Base-by-base conservation (phyloP, 1,284 basidiomycete species). In the Cryptococcus sp. region DNA sequence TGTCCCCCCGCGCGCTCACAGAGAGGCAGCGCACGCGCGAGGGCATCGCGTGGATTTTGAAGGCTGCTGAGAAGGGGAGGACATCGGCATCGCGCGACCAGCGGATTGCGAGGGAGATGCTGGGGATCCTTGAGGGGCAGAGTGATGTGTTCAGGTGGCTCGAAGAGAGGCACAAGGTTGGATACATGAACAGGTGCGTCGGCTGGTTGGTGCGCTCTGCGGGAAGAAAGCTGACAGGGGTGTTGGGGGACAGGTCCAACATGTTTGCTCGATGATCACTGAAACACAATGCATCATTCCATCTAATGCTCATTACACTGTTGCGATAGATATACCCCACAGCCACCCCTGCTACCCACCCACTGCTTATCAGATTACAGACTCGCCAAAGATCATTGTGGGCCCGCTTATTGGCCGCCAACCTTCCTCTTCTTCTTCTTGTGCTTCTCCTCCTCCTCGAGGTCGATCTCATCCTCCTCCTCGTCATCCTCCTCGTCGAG, bases 111-210 rank as follows among this genome's bases (percentile, higher is more conserved):
- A 80, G 84, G 69, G 89, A 91, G 77, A 75, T 91, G 33, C 80
- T 92, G 40, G 80, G 79, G 0, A 81, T 88, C 21, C 63, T 91
- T 4, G 82, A 85, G 65, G 86, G 85, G 3, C 76, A 77, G 35
- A 83, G 82, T 49, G 79, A 80, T 35, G 81, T 81, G 36, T 78
- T 86, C 57, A 79, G 81, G 64, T 81, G 81, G 65, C 84, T 89
- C 75, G 78, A 78, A 63, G 80, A 83, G 53, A 72, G 83, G 51
- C 91, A 94, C 72, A 82, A 80, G 66, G 68, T 83, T 39, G 92
- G 87, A 1, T 87, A 87, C 80, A 81, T 87, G 37, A 90, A 90
- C 75, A 86, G 91, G 89, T 91, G 20, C 2, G 55, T 55, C 33
- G 9, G 1, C n/a, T 13, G n/a, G n/a, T 39, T 28, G 45, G 44